phyloP scores from a whole-genome alignment of 305 asterid species.

The Stenogyne calaminthoides region DNA sequence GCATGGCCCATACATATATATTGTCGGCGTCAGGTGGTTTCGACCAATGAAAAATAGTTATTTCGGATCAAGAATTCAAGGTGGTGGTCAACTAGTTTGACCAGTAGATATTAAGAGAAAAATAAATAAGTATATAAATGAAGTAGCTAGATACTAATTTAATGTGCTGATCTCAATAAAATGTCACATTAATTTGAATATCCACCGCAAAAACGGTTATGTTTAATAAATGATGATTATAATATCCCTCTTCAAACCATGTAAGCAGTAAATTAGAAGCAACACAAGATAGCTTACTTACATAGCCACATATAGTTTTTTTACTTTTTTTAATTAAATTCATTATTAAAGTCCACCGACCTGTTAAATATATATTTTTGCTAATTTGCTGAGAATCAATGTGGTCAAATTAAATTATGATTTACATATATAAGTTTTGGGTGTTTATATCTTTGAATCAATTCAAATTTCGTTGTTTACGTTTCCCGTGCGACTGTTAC shows the following conservation, averaged over 20 bases:
- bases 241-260: not conserved
- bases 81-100: slow-evolving; percentile 26
- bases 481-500: too few relatives aligned
- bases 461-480: too few relatives aligned
- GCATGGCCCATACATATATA: slow-evolving; percentile 13
- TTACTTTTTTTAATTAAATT: too few relatives aligned
- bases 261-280: not conserved
- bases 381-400: too few relatives aligned
- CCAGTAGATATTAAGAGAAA: not conserved
- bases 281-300: too few relatives aligned
- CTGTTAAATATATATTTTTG: too few relatives aligned
- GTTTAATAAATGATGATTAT: not conserved
- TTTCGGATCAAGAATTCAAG: slow-evolving; percentile 21
- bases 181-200: not conserved
- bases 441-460: too few relatives aligned
- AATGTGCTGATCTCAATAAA: not conserved
- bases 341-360: too few relatives aligned
- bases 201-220: not conserved
- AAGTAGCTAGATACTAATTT: not conserved
- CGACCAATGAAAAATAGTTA: slow-evolving; percentile 21
- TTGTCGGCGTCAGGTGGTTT: slow-evolving; percentile 44
- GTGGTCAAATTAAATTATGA: too few relatives aligned
- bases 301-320: too few relatives aligned
- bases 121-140: not conserved
- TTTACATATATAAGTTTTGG: too few relatives aligned